Evolutionary conservation across 2,329 filamentous ascomycete genomes (phyloP).

Genomic region (Lachnellula arida): DNA sequence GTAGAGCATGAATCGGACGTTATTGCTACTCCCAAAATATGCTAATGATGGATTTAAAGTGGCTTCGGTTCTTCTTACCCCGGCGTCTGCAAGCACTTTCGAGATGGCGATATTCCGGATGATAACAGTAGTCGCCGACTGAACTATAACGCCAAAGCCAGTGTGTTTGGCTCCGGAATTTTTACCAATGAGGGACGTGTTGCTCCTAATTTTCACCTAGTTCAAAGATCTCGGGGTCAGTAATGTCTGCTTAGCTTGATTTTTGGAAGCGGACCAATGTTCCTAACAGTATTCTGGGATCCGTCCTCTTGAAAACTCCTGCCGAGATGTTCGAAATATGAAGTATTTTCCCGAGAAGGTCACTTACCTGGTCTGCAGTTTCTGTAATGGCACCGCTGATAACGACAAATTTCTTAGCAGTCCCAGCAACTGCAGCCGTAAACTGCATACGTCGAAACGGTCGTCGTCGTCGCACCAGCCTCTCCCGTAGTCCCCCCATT

Average conservation of each 20-base stretch:
- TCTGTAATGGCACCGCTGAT: slow-evolving; percentile 42
- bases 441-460: slow-evolving; percentile 49
- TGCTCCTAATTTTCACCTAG: slow-evolving; percentile 39
- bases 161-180: slow-evolving; percentile 28
- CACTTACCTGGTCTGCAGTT: slow-evolving; percentile 32
- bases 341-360: too few species aligned
- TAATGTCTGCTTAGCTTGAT: too few species aligned
- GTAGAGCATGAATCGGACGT: too few species aligned
- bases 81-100: slow-evolving; percentile 50
- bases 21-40: too few species aligned
- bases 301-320: too few species aligned
- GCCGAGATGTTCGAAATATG: too few species aligned
- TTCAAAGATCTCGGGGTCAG: too few species aligned
- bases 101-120: slow-evolving; percentile 57
- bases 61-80: slow-evolving; percentile 21
- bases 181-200: slow-evolving; percentile 48
- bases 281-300: too few species aligned
- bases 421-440: slow-evolving; percentile 43
- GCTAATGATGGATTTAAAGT: too few species aligned
- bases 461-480: slow-evolving; percentile 47
- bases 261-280: too few species aligned
- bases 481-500: slow-evolving; percentile 48
- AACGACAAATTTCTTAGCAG: slow-evolving; percentile 41
- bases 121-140: slow-evolving; percentile 53
- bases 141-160: slow-evolving; percentile 38